Conservation (phyloP, 805 yeast genomes). For the Kodamaea kaohsiungensis region DNA sequence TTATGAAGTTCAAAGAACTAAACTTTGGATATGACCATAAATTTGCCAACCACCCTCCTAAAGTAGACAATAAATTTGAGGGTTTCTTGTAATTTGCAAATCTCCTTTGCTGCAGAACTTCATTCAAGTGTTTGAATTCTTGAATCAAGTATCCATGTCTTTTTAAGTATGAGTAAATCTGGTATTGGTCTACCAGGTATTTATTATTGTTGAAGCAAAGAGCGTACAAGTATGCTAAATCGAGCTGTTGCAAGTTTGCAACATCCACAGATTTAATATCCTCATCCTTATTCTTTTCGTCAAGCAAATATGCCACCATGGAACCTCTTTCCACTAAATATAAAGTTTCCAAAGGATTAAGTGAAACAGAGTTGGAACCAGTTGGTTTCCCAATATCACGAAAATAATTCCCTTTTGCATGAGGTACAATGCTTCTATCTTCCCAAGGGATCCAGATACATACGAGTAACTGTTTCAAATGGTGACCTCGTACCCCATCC, state of each 20-base stretch:
- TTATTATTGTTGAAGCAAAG: conserved; percentile 39
- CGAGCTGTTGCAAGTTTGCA: conserved; percentile 37
- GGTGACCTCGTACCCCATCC: conserved; percentile 46
- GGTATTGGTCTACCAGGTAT: conserved; percentile 53
- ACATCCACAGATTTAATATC: not conserved
- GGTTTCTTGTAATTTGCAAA: not conserved
- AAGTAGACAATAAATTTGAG: not conserved
- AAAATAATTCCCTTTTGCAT: conserved; percentile 70
- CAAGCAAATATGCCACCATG: conserved; percentile 29
- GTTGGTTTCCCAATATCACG: conserved; percentile 66
- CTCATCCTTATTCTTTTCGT: not conserved
- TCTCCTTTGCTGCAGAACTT: not conserved
- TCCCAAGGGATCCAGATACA: conserved; percentile 47
- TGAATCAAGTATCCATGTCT: conserved; percentile 72
- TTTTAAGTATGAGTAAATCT: conserved; percentile 72
- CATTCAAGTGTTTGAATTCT: conserved; percentile 13
- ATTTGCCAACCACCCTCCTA: not conserved
- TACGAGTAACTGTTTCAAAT: conserved; percentile 48
- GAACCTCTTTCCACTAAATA: conserved; percentile 82
- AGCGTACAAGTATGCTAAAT: conserved; percentile 65
- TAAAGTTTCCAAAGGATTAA: conserved; percentile 67
- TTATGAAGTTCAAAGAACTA: conserved; percentile 18
- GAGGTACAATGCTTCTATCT: conserved; percentile 32
- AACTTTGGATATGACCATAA: conserved; percentile 16
- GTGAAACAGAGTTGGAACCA: conserved; percentile 18